phyloP scores from a whole-genome alignment of 2,329 filamentous ascomycete genomes.

The Incumbomyces delicatus region DNA sequence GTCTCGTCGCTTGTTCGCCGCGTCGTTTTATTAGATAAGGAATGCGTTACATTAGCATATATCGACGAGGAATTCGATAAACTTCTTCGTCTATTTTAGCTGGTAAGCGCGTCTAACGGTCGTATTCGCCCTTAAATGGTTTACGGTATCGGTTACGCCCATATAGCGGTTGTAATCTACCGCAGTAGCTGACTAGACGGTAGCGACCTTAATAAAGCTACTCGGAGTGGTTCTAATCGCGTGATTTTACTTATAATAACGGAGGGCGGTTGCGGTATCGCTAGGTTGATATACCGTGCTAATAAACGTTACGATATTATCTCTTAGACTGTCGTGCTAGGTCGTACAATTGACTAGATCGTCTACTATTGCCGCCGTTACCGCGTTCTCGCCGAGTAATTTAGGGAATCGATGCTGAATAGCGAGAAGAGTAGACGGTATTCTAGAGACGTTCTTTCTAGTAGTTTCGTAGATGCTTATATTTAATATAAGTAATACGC shows the following conservation, averaged over 20 bases:
- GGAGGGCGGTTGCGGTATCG: background rate
- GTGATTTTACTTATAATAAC: background rate
- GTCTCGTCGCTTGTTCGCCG: too few species aligned
- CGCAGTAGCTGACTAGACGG: too few species aligned
- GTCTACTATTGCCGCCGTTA: background rate
- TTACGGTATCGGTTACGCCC: too few species aligned
- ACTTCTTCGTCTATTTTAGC: too few species aligned
- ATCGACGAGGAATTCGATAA: too few species aligned
- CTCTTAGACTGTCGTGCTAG: background rate
- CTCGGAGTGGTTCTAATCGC: too few species aligned
- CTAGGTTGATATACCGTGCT: background rate
- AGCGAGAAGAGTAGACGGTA: background rate
- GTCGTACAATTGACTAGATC: background rate
- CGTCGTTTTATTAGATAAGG: too few species aligned
- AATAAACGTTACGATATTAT: background rate
- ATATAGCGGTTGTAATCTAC: too few species aligned
- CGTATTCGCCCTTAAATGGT: too few species aligned
- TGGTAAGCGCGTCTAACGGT: too few species aligned
- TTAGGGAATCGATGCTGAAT: background rate
- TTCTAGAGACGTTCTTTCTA: background rate
- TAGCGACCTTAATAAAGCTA: too few species aligned
- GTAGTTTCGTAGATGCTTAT: background rate
- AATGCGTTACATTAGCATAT: too few species aligned
- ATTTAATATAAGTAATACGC: background rate
- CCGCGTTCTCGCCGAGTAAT: background rate